Percentiles rank a stretch among this genome's conserved stretches.
phyloP scores from a whole-genome alignment of 2,329 filamentous ascomycete species.

The Aspergillus phoenicis region DNA sequence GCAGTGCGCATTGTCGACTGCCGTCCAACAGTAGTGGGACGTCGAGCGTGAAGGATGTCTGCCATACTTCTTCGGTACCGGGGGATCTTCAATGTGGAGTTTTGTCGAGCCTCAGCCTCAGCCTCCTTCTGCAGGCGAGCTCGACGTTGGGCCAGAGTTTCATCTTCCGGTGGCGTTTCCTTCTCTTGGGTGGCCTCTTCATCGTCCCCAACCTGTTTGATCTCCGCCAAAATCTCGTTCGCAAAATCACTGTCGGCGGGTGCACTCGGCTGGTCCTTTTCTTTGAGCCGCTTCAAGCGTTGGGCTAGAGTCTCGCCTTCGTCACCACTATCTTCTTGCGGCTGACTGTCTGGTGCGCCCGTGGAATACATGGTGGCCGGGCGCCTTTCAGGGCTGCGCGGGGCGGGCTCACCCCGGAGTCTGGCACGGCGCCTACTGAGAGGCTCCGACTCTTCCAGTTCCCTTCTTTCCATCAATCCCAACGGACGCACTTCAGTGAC shows the following conservation, averaged over 20 bases:
- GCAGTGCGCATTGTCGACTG: conserved; percentile 29
- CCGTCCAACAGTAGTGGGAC: conserved; percentile 47
- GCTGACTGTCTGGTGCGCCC: conserved; percentile 27
- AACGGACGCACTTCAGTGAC: conserved; percentile 43
- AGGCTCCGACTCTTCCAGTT: conserved; percentile 91
- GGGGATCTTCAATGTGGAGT: conserved; percentile 27
- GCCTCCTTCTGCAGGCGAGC: conserved; percentile 49
- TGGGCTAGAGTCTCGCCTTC: conserved; percentile 51
- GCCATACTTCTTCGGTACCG: conserved; percentile 50
- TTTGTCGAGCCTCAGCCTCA: conserved; percentile 27
- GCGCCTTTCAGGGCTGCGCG: conserved; percentile 35
- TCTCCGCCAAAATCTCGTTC: conserved; percentile 45
- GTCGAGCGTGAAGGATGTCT: conserved; percentile 53
- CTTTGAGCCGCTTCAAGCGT: conserved; percentile 44
- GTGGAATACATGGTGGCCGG: conserved; percentile 40
- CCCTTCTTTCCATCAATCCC: conserved; percentile 65
- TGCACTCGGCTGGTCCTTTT: conserved; percentile 24
- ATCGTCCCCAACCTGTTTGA: conserved; percentile 36
- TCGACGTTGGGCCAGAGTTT: conserved; percentile 51
- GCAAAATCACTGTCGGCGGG: conserved; percentile 46
- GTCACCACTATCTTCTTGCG: conserved; percentile 35
- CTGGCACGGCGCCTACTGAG: conserved; percentile 75
- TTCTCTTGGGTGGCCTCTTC: conserved; percentile 25
- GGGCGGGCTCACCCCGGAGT: conserved; percentile 61
- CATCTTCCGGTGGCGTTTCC: conserved; percentile 38